These are phyloP conservation scores for Acer yangbiense DNA, from an alignment of 345 rosid species.

Conservation along the genomic window DNA sequence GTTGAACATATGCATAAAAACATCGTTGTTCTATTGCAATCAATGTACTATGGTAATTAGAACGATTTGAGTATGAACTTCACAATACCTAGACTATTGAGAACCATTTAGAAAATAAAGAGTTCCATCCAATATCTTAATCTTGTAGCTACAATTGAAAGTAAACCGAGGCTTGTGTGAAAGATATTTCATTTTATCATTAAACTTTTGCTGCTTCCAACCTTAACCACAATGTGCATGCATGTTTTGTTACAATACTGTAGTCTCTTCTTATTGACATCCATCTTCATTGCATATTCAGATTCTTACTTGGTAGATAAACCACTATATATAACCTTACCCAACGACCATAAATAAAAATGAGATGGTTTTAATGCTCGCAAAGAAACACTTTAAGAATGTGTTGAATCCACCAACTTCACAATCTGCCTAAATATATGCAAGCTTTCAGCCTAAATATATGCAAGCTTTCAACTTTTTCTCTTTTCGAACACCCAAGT, in stretches of 20 bases:
- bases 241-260: slow-evolving; percentile 29
- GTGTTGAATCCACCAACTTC: slow-evolving; percentile 67
- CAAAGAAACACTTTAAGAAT: slow-evolving; percentile 59
- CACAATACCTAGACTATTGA: slow-evolving; percentile 34
- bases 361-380: slow-evolving; percentile 56
- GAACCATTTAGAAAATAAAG: neutral
- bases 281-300: slow-evolving; percentile 29
- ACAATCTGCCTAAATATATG: slow-evolving; percentile 61
- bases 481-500: slow-evolving; percentile 37
- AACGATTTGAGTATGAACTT: slow-evolving; percentile 32
- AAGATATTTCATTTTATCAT: slow-evolving; percentile 25
- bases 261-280: slow-evolving; percentile 44
- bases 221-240: slow-evolving; percentile 17
- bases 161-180: slow-evolving; percentile 27
- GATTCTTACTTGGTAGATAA: slow-evolving; percentile 37
- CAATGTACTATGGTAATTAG: slow-evolving; percentile 23
- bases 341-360: slow-evolving; percentile 44
- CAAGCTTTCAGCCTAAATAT: slow-evolving; percentile 56
- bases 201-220: slow-evolving; percentile 47
- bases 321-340: slow-evolving; percentile 52
- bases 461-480: slow-evolving; percentile 44
- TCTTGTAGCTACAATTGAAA: slow-evolving; percentile 30
- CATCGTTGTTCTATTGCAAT: slow-evolving; percentile 28
- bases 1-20: slow-evolving; percentile 32
- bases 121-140: slow-evolving; percentile 26